Evolutionary conservation across 1,139 yeast species (phyloP).

Genomic region (Blastobotrys capitulatus): DNA sequence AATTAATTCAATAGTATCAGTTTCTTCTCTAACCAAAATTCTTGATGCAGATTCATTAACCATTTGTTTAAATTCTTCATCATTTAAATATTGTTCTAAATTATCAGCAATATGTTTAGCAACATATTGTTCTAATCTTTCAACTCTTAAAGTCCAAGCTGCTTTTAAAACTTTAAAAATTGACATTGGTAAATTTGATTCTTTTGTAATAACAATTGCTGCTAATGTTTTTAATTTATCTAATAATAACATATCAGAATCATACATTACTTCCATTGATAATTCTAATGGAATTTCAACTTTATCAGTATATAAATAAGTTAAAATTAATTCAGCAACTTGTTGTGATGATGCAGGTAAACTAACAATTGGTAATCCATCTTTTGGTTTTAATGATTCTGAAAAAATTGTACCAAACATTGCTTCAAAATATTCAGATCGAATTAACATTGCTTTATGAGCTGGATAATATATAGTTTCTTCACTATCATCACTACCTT

Average conservation of each 20-base stretch:
- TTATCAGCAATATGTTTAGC: slow-evolving; percentile 55
- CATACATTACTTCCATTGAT: slow-evolving; percentile 51
- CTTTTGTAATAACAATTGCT: slow-evolving; percentile 48
- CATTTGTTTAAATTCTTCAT: slow-evolving; percentile 37
- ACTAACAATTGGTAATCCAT: slow-evolving; percentile 34
- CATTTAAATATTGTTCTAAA: slow-evolving; percentile 37
- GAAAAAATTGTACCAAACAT: slow-evolving; percentile 52
- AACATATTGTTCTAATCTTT: slow-evolving; percentile 57
- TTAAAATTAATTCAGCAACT: slow-evolving; percentile 51
- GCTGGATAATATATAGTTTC: slow-evolving; percentile 46
- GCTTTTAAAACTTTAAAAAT: slow-evolving; percentile 55
- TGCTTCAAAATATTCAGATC: slow-evolving; percentile 61
- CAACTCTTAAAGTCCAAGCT: slow-evolving; percentile 64
- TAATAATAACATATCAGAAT: slow-evolving; percentile 57
- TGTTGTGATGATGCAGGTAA: slow-evolving; percentile 37
- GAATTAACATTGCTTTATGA: slow-evolving; percentile 53
- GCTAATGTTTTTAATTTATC: slow-evolving; percentile 64
- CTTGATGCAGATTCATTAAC: slow-evolving; percentile 51
- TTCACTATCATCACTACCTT: slow-evolving; percentile 20
- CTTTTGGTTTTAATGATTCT: slow-evolving; percentile 24
- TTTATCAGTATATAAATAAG: slow-evolving; percentile 58
- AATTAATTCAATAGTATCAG: slow-evolving; percentile 72
- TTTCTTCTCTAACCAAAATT: slow-evolving; percentile 57
- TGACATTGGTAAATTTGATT: slow-evolving; percentile 30
- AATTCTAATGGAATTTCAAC: slow-evolving; percentile 45